These are phyloP conservation scores for Acaromyces ingoldii DNA, from an alignment of 1,284 basidiomycete species.

Conservation along the genomic window DNA sequence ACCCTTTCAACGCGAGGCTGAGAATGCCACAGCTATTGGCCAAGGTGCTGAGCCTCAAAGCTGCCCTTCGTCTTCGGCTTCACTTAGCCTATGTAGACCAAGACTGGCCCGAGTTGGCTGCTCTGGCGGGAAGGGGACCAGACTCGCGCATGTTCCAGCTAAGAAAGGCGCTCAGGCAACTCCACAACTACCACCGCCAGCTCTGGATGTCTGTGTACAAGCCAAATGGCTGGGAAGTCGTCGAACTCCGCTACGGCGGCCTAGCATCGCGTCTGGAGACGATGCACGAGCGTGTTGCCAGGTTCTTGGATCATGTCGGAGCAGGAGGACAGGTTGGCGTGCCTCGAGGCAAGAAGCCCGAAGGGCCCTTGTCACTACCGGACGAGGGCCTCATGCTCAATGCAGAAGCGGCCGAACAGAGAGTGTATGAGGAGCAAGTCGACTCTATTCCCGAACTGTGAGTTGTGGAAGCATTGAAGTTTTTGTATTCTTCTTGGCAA, in stretches of 20 bases:
- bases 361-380: not conserved
- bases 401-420: conserved; percentile 1
- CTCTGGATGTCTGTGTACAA: conserved; percentile 48
- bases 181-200: conserved; percentile 47
- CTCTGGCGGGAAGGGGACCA: conserved; percentile 14
- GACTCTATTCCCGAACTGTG: conserved; percentile 27
- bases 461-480: too few relatives aligned
- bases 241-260: conserved; percentile 52
- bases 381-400: conserved; percentile 18
- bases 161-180: conserved; percentile 20
- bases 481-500: too few relatives aligned
- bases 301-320: conserved; percentile 20
- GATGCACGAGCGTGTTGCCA: conserved; percentile 32
- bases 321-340: conserved; percentile 13
- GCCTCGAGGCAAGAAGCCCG: not conserved
- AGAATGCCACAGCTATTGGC: conserved; percentile 27
- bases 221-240: conserved; percentile 50
- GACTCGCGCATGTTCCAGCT: conserved; percentile 2
- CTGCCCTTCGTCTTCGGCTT: conserved; percentile 23
- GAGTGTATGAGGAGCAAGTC: conserved; percentile 23
- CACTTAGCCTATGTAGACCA: conserved; percentile 25
- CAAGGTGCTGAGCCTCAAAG: conserved; percentile 24
- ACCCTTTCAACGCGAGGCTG: conserved; percentile 35
- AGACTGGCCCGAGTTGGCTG: conserved; percentile 26
- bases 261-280: conserved; percentile 48